Evolutionary conservation across 192 early-diverging fungal species (phyloP).

Genomic region (Coemansia sp.): DNA sequence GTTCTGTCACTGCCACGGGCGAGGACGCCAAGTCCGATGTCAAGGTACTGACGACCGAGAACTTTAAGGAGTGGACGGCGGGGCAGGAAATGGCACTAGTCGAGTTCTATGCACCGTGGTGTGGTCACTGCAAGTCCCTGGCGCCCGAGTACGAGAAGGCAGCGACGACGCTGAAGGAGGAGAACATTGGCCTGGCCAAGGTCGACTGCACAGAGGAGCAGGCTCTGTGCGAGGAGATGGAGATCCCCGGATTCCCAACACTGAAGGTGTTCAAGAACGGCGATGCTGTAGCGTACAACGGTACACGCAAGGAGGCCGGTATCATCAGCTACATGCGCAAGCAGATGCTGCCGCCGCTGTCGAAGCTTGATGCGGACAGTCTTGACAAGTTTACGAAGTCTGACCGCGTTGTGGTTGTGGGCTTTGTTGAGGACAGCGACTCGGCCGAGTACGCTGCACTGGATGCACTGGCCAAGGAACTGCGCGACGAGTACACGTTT

Average conservation of each 20-base stretch:
- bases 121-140: conserved; percentile 92
- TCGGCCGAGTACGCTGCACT: conserved; percentile 67
- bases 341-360: conserved; percentile 83
- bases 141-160: conserved; percentile 95
- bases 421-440: conserved; percentile 66
- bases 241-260: conserved; percentile 89
- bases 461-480: conserved; percentile 68
- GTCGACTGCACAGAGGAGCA: conserved; percentile 94
- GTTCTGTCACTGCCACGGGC: conserved; percentile 13
- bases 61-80: conserved; percentile 63
- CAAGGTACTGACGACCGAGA: conserved; percentile 55
- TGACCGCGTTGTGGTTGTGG: conserved; percentile 90
- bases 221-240: conserved; percentile 78
- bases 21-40: conserved; percentile 26
- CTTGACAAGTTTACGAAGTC: conserved; percentile 75
- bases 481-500: conserved; percentile 87
- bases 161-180: conserved; percentile 79
- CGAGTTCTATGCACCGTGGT: conserved; percentile 98
- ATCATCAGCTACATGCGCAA: conserved; percentile 95
- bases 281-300: conserved; percentile 72
- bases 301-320: conserved; percentile 79
- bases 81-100: conserved; percentile 75
- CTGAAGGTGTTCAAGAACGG: conserved; percentile 86
- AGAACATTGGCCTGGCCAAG: conserved; percentile 81
- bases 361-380: conserved; percentile 65